phyloP scores from a whole-genome alignment of 306 rosid genomes.

The Malus domestica region ASM211411v1 NC_041789.1:30634501-30635000 shows the following conservation, averaged over 20 bases:
- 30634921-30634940: not conserved
- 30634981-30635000: slow-evolving; percentile 94
- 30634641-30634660: not conserved
- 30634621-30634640: not conserved
- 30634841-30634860: slow-evolving; percentile 92
- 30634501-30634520: not conserved
- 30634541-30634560: slow-evolving; percentile 37
- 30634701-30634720: slow-evolving; percentile 11
- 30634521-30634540: slow-evolving; percentile 43
- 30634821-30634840: slow-evolving; percentile 95
- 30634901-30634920: not conserved
- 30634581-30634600: slow-evolving; percentile 80
- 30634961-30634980: slow-evolving; percentile 37
- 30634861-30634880: slow-evolving; percentile 4
- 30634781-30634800: slow-evolving; percentile 82
- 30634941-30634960: slow-evolving; percentile 6
- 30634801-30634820: slow-evolving; percentile 89
- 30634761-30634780: slow-evolving; percentile 98
- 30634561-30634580: slow-evolving; percentile 84
- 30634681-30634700: not conserved
- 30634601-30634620: not conserved
- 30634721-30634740: slow-evolving; percentile 28
- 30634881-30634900: not conserved
- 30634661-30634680: not conserved
- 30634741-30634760: slow-evolving; percentile 39